Evolutionary conservation across 441 rosid genomes (phyloP).

Genomic region (Corymbia calophylla): DNA sequence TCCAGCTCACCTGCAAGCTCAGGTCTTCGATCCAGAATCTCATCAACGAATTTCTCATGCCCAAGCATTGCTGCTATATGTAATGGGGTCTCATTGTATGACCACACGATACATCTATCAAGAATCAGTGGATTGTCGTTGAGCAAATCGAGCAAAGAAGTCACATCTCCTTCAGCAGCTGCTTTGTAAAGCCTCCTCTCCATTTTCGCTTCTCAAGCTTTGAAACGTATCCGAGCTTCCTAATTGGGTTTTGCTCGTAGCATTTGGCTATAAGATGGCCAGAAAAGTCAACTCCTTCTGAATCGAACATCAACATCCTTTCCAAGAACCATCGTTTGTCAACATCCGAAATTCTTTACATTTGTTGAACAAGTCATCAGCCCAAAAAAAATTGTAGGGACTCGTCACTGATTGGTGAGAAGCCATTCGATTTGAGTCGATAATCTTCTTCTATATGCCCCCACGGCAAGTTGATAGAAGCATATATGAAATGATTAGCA

Average conservation of each 20-base stretch:
- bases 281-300: neutral
- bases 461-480: neutral
- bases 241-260: neutral
- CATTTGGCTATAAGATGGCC: neutral
- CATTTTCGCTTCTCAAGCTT: neutral
- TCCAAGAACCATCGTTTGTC: neutral
- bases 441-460: neutral
- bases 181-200: neutral
- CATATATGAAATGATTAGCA: neutral
- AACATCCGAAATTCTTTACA: neutral
- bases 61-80: neutral
- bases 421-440: neutral
- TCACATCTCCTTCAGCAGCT: neutral
- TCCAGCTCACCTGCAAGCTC: neutral
- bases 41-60: rapidly evolving
- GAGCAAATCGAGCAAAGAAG: neutral
- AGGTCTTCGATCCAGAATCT: neutral
- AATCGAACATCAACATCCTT: neutral
- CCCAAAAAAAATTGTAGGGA: neutral
- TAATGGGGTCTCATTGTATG: neutral
- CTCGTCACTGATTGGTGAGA: neutral
- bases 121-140: neutral
- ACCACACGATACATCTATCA: neutral
- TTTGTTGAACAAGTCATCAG: neutral
- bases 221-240: neutral